phyloP scores from a whole-genome alignment of 257 asterid species.

The Nicotiana undulata region DNA sequence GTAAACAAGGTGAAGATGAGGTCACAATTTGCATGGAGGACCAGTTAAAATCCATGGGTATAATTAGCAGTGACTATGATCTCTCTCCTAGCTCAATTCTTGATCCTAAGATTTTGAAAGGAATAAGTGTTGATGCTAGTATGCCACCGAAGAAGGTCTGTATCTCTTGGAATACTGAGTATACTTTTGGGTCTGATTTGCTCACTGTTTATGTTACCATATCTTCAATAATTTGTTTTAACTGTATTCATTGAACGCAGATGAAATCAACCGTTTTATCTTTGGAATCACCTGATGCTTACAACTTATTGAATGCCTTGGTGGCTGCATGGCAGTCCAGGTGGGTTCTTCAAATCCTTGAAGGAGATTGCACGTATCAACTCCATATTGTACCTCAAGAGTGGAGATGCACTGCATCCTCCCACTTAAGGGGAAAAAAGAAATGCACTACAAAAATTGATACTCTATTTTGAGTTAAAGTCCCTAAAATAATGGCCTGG shows the following conservation, averaged over 20 bases:
- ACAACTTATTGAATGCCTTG: slow-evolving; percentile 48
- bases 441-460: neutral
- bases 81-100: slow-evolving; percentile 23
- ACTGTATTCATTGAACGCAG: slow-evolving; percentile 23
- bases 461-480: neutral
- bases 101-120: slow-evolving; percentile 40
- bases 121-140: slow-evolving; percentile 48
- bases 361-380: neutral
- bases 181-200: neutral
- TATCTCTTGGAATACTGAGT: neutral
- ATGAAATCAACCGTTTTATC: slow-evolving; percentile 50
- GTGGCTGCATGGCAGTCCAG: slow-evolving; percentile 70
- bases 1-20: slow-evolving; percentile 30
- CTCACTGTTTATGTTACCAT: neutral
- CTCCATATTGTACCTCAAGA: neutral
- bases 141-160: slow-evolving; percentile 59
- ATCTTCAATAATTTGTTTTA: neutral
- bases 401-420: neutral
- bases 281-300: slow-evolving; percentile 56
- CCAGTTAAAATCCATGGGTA: slow-evolving; percentile 58
- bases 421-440: neutral
- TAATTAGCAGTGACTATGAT: slow-evolving; percentile 37
- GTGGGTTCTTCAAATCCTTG: slow-evolving; percentile 28
- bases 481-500: neutral
- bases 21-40: slow-evolving; percentile 77